Evolutionary conservation across 345 rosid species (phyloP).

Genomic region (Barbarea vulgaris): DNA sequence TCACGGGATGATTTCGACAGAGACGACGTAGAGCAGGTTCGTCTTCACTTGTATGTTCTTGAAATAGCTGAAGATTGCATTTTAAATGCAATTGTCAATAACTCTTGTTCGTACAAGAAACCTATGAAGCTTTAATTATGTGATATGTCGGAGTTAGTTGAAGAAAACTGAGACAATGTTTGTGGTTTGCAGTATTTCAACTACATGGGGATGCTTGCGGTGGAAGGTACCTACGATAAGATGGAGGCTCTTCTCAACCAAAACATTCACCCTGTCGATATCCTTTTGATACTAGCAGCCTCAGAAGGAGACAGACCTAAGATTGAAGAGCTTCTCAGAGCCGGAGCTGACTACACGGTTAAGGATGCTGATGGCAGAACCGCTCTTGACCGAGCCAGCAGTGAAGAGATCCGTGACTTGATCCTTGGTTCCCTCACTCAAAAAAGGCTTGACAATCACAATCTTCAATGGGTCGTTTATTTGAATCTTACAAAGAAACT

Average conservation of each 20-base stretch:
- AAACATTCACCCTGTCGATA: constrained; percentile 78
- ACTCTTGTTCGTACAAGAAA: neutral
- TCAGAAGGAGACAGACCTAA: constrained; percentile 79
- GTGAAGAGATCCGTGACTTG: constrained; percentile 63
- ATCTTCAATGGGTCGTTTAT: neutral
- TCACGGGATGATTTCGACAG: constrained; percentile 84
- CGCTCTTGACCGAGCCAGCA: constrained; percentile 63
- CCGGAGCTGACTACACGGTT: constrained; percentile 65
- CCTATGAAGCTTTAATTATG: neutral
- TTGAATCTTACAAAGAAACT: neutral
- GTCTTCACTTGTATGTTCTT: constrained; percentile 14
- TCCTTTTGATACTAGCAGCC: constrained; percentile 68
- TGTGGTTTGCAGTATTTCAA: constrained; percentile 72
- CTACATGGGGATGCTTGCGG: constrained; percentile 97
- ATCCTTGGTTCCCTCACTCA: constrained; percentile 61
- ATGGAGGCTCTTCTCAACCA: constrained; percentile 80
- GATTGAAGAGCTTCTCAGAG: constrained; percentile 77
- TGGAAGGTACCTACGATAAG: constrained; percentile 84
- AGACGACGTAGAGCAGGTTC: constrained; percentile 98
- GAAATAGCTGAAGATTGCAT: neutral
- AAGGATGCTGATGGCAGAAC: constrained; percentile 82
- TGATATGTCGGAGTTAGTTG: neutral
- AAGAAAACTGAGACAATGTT: neutral
- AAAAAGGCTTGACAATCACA: constrained; percentile 55
- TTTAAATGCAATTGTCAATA: neutral